phyloP scores from a whole-genome alignment of 2,329 filamentous ascomycete species.

The Botrytis fabae region DNA sequence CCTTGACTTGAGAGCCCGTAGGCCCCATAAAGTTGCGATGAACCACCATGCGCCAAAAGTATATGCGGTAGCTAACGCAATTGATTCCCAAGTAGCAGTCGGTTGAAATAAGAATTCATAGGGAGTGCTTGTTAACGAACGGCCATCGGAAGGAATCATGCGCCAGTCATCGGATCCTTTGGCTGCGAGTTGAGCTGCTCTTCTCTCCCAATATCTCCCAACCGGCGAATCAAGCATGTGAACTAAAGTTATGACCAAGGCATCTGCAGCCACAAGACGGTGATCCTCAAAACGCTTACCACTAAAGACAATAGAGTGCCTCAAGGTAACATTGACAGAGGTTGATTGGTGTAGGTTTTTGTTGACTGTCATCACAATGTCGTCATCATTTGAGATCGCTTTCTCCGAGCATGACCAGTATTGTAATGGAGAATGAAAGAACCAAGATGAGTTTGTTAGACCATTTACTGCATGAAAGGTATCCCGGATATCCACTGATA shows the following conservation, averaged over 20 bases:
- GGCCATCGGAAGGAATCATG: conserved; percentile 62
- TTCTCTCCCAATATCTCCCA: conserved; percentile 64
- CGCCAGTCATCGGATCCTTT: conserved; percentile 56
- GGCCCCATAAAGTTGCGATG: conserved; percentile 63
- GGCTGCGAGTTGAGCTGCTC: conserved; percentile 54
- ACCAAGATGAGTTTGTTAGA: conserved; percentile 65
- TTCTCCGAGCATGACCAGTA: conserved; percentile 73
- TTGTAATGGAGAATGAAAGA: conserved; percentile 78
- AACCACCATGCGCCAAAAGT: conserved; percentile 64
- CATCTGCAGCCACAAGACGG: conserved; percentile 69
- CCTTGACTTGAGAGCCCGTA: conserved; percentile 74
- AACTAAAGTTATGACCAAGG: conserved; percentile 74
- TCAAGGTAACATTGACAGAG: conserved; percentile 70
- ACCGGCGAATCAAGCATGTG: conserved; percentile 66
- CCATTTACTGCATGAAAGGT: conserved; percentile 60
- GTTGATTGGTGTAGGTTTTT: conserved; percentile 60
- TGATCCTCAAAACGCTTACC: conserved; percentile 74
- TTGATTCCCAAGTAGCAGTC: conserved; percentile 65
- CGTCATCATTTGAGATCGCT: conserved; percentile 57
- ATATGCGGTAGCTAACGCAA: conserved; percentile 66
- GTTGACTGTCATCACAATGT: conserved; percentile 71
- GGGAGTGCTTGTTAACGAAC: conserved; percentile 56
- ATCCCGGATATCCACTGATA: conserved; percentile 48
- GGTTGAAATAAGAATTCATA: conserved; percentile 80
- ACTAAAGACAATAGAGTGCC: conserved; percentile 78